phyloP scores from a whole-genome alignment of 257 asterid species.

The Fraxinus quadrangulata region DNA sequence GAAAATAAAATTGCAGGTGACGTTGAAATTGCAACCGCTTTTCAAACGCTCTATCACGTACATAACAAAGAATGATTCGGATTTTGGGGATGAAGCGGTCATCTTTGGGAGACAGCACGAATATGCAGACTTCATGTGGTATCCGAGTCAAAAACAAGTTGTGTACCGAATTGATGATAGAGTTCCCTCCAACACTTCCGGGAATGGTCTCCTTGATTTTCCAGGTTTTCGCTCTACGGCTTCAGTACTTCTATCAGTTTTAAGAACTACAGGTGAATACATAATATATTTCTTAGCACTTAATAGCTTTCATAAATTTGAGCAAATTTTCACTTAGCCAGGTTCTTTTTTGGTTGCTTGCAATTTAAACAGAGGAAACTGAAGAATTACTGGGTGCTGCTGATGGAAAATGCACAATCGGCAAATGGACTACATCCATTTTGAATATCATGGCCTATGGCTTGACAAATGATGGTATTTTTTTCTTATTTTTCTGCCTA shows the following conservation, averaged over 20 bases:
- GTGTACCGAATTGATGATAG: constrained; percentile 52
- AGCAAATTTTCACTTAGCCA: no score
- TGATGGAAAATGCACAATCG: constrained; percentile 50
- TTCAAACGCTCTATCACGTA: constrained; percentile 55
- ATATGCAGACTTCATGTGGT: constrained; percentile 60
- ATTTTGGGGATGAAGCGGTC: constrained; percentile 41
- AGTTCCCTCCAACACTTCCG: constrained; percentile 38
- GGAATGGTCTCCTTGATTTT: constrained; percentile 45
- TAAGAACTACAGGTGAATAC: constrained; percentile 40
- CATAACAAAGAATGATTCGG: constrained; percentile 35
- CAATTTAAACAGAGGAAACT: constrained; percentile 46
- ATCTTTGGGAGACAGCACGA: constrained; percentile 53
- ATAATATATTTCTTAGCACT: not conserved
- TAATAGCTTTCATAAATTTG: no score
- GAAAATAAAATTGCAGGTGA: constrained; percentile 35
- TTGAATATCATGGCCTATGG: constrained; percentile 40
- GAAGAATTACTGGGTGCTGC: constrained; percentile 47
- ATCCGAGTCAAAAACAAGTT: constrained; percentile 52
- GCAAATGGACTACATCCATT: constrained; percentile 31
- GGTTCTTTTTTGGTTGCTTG: no score
- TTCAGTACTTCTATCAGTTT: constrained; percentile 25
- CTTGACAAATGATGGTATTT: constrained; percentile 45
- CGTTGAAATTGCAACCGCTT: constrained; percentile 44
- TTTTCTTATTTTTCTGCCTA: no score
- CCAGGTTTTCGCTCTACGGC: constrained; percentile 52